phyloP scores from a whole-genome alignment of 2,329 filamentous ascomycete species.

The Aspergillus alliaceus region DNA sequence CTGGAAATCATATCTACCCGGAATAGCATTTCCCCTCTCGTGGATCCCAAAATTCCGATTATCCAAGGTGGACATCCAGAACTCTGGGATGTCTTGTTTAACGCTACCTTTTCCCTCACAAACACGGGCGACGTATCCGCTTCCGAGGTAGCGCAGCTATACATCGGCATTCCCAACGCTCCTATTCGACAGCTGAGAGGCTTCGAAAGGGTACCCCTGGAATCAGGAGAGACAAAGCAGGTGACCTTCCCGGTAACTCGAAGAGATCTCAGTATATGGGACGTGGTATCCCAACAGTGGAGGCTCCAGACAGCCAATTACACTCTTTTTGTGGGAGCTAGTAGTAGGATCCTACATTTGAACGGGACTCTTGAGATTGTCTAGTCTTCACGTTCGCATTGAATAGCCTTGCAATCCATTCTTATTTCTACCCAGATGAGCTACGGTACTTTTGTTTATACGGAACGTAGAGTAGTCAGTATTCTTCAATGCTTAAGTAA shows the following conservation, averaged over 20 bases:
- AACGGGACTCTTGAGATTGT: background rate
- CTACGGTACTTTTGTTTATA: no score
- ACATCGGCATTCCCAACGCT: constrained; percentile 47
- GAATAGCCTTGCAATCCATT: no score
- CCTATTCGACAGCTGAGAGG: constrained; percentile 45
- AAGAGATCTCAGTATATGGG: constrained; percentile 38
- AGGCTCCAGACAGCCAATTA: constrained; percentile 2
- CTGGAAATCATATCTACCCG: constrained; percentile 34
- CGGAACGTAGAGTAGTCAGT: no score
- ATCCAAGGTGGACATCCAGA: constrained; percentile 1
- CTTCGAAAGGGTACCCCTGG: constrained; percentile 53
- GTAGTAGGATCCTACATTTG: background rate
- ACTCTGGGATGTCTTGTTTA: constrained; percentile 19
- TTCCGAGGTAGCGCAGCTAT: constrained; percentile 57
- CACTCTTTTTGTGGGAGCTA: constrained; percentile 1
- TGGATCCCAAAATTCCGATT: constrained; percentile 36
- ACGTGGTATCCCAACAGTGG: constrained; percentile 34
- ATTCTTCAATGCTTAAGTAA: no score
- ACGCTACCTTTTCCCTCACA: constrained; percentile 46
- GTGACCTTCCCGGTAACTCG: constrained; percentile 48
- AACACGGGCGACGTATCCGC: constrained; percentile 53
- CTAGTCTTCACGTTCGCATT: background rate
- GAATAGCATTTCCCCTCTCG: constrained; percentile 39
- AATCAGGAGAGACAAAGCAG: constrained; percentile 37
- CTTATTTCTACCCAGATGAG: no score